Base-by-base conservation (phyloP, 805 yeast species). In the Candida khao-thaluensis region DNA sequence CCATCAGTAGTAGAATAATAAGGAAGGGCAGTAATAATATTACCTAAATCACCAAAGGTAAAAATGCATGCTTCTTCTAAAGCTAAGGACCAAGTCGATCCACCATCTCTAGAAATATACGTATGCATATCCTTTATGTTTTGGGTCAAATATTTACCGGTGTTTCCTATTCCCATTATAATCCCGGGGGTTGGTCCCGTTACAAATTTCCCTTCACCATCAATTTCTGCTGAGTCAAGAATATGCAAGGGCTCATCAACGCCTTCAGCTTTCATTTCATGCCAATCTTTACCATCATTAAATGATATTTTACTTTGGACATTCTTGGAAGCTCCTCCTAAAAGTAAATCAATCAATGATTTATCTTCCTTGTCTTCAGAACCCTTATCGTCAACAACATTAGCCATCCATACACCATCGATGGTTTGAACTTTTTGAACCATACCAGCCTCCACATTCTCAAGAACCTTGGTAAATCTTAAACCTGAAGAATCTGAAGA, bases 21-120 rank as follows among this genome's bases (percentile, higher is more conserved):
- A 25, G 83, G 81, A n/a, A 77, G 58, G 2, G 86, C 83, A 2
- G 83, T 57, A 12, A 85, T 72, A 8, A 87, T 58, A 51, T 86
- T 84, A 23, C 95, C 96, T 42, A 75, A 77, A 58, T 87, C 95
- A 33, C 91, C 95, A 62, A 79, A 80, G 1, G 79, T 71, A 45
- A 75, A 77, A 3, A 69, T 44, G 26, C 76, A 67, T 2, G 85
- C 76, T 30, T 69, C 72, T 17, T 77, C 76, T 10, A 78, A 50
- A 1, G 79, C 74, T 40, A 65, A 55, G 18, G 61, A 59, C 95
- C 95, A 87, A 0, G 82, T 64, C n/a, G 69, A 52, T 18, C 96
- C 95, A 17, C 86, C 89, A 62, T 87, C 88, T 41, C 82, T 64
- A 0, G 95, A 83, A 6, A 85, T 54, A 54, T 68, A 88, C 1